Evolutionary conservation across 208 protist species (phyloP).

Genomic region (Acanthamoeba castellanii): DNA sequence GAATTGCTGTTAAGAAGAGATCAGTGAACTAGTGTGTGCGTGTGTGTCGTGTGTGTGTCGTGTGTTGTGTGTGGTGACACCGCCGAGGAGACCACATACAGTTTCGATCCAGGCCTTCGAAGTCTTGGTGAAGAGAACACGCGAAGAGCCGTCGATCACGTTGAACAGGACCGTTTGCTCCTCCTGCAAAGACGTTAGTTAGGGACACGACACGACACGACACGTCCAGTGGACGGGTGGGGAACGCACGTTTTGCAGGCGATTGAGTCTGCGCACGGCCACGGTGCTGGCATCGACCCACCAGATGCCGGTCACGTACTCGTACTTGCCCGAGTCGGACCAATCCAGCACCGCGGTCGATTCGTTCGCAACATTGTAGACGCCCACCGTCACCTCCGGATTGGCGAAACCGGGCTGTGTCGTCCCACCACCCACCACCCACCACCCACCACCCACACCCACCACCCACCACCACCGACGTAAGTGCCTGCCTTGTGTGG

Average conservation of each 20-base stretch:
- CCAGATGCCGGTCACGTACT: constrained; percentile 7
- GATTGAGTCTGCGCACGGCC: constrained; percentile 2
- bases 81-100: background rate
- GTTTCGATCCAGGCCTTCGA: constrained; percentile 49
- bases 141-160: background rate
- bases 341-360: background rate
- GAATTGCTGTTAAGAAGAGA: constrained; percentile 24
- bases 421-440: background rate
- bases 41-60: too few species aligned
- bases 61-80: too few species aligned
- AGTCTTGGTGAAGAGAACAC: background rate
- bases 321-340: background rate
- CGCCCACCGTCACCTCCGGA: constrained; percentile 11
- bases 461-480: too few species aligned
- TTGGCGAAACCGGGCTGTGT: constrained; percentile 12
- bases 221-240: too few species aligned
- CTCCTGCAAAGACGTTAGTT: background rate
- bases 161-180: constrained; percentile 42
- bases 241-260: constrained; percentile 14
- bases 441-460: too few species aligned
- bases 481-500: too few species aligned
- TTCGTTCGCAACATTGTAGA: background rate
- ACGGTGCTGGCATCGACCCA: background rate
- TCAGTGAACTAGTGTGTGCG: too few species aligned
- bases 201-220: background rate